Conservation (phyloP, 2,329 filamentous ascomycete genomes). For the Pseudocercospora fuligena region DNA sequence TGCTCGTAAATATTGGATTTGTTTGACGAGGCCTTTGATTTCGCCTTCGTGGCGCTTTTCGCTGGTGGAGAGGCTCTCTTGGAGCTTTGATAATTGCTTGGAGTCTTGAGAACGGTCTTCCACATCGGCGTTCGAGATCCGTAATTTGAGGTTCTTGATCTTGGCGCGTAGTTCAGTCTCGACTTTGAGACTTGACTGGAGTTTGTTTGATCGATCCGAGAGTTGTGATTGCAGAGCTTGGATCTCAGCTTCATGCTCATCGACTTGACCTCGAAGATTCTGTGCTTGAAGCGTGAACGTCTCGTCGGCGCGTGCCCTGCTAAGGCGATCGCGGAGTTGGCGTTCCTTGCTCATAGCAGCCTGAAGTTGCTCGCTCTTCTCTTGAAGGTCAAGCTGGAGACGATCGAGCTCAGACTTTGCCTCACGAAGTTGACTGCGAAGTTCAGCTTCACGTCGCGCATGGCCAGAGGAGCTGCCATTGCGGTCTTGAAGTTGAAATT, state of each 20-base stretch:
- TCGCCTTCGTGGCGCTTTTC: constrained; percentile 75
- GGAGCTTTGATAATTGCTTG: constrained; percentile 43
- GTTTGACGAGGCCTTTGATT: constrained; percentile 80
- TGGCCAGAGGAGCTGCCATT: constrained; percentile 43
- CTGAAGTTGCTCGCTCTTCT: constrained; percentile 49
- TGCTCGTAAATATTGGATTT: constrained; percentile 89
- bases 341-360: constrained; percentile 48
- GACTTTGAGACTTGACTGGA: constrained; percentile 36
- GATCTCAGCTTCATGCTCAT: constrained; percentile 48
- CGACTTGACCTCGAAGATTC: constrained; percentile 44
- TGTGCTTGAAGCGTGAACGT: constrained; percentile 44
- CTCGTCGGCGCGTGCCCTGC: constrained; percentile 36
- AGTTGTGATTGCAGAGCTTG: constrained; percentile 45
- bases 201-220: constrained; percentile 38
- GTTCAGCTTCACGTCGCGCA: constrained; percentile 46
- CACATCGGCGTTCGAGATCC: constrained; percentile 17
- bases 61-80: constrained; percentile 62
- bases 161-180: constrained; percentile 44
- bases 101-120: constrained; percentile 30
- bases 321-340: constrained; percentile 41
- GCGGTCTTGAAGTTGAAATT: constrained; percentile 55
- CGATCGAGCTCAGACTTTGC: constrained; percentile 40
- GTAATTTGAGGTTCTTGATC: constrained; percentile 34
- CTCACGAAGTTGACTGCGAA: constrained; percentile 44
- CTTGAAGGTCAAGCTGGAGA: constrained; percentile 45